A percentile compares a stretch with the other conserved stretches of the same genome.
Evolutionary conservation across 73 alveolate genomes (phyloP).

Genomic region (Stentor coeruleus): DNA sequence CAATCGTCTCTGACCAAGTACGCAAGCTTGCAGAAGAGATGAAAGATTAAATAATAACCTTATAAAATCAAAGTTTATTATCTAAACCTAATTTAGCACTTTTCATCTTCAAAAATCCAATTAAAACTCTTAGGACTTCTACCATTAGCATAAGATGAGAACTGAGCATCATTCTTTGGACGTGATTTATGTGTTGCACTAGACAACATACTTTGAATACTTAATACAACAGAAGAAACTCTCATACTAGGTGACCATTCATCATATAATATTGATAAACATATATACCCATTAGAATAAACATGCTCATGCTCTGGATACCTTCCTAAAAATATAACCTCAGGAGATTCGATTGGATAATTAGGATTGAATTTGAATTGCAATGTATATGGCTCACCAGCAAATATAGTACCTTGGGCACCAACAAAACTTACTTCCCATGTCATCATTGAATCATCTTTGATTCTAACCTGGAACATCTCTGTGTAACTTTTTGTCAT

Average conservation of each 20-base stretch:
- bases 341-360: slow-evolving; percentile 97
- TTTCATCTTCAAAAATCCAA: slow-evolving; percentile 71
- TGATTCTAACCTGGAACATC: slow-evolving; percentile 63
- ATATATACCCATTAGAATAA: slow-evolving; percentile 96
- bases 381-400: slow-evolving; percentile 82
- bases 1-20: slow-evolving; percentile 67
- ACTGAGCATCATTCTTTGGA: slow-evolving; percentile 75
- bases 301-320: slow-evolving; percentile 96
- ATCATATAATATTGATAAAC: slow-evolving; percentile 87
- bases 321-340: slow-evolving; percentile 89
- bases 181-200: slow-evolving; percentile 69
- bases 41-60: slow-evolving; percentile 11
- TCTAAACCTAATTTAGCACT: slow-evolving; percentile 39
- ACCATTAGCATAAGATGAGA: slow-evolving; percentile 56
- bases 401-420: slow-evolving; percentile 86
- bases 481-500: slow-evolving; percentile 66
- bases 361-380: slow-evolving; percentile 80
- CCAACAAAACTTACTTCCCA: slow-evolving; percentile 90
- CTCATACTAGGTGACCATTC: slow-evolving; percentile 96
- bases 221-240: slow-evolving; percentile 80
- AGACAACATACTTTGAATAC: slow-evolving; percentile 84
- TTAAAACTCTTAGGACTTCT: slow-evolving; percentile 73
- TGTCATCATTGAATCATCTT: slow-evolving; percentile 50
- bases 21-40: slow-evolving; percentile 58
- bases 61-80: too few species aligned